These are phyloP conservation scores for Laetiporus sulphureus DNA, from an alignment of 1,284 basidiomycete species.

Conservation along the genomic window DNA sequence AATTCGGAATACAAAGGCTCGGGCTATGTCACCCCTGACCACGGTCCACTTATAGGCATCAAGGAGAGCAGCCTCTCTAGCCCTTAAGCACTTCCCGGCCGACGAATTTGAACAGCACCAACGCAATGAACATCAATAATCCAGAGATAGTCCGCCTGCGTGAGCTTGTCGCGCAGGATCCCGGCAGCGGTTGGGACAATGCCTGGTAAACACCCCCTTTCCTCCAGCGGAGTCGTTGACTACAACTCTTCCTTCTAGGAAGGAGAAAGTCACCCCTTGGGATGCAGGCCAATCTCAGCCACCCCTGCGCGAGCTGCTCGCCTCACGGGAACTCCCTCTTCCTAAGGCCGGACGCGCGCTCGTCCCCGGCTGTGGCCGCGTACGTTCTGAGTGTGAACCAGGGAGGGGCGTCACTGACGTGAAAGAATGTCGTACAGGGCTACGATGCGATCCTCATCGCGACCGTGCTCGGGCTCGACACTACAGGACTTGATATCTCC, in stretches of 20 bases:
- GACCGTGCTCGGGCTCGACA: conserved; percentile 39
- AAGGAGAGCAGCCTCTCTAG: no score
- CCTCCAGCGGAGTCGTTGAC: not conserved
- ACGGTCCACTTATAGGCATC: no score
- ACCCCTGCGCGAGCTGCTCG: conserved; percentile 46
- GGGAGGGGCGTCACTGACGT: not conserved
- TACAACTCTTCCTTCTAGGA: conserved; percentile 32
- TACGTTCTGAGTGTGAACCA: conserved; percentile 27
- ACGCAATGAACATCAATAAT: no score
- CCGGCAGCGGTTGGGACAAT: conserved; percentile 15
- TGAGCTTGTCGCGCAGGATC: conserved; percentile 6
- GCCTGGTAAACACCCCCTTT: conserved; percentile 14
- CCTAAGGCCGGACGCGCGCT: conserved; percentile 51
- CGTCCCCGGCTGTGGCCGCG: conserved; percentile 69
- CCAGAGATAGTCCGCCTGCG: conserved; percentile 3
- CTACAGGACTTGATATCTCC: conserved; percentile 52
- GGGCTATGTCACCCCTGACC: no score
- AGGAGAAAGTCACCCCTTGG: conserved; percentile 57
- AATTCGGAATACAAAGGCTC: no score
- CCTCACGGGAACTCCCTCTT: conserved; percentile 40
- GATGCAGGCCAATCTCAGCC: conserved; percentile 51
- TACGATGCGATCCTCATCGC: conserved; percentile 57
- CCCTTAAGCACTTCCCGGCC: no score
- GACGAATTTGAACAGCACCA: no score
- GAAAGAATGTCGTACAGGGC: conserved; percentile 25